Evolutionary conservation across 306 rosid genomes (phyloP).

Genomic region (Inga laurina): DNA sequence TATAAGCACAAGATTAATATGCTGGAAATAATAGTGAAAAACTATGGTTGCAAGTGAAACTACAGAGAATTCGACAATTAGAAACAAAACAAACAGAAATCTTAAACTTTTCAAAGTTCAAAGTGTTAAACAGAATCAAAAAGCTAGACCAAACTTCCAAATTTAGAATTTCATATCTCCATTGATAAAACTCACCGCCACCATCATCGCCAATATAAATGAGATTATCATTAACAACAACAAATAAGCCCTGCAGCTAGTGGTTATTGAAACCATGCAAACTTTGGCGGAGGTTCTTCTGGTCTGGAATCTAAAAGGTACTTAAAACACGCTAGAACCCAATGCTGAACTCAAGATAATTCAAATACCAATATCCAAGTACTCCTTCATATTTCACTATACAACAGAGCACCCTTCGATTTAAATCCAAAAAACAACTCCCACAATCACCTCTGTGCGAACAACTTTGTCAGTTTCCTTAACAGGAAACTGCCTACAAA

Average conservation of each 20-base stretch:
- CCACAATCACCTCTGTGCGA: conserved; percentile 68
- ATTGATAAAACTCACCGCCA: background rate
- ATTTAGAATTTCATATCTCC: background rate
- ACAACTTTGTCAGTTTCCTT: conserved; percentile 71
- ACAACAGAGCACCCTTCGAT: conserved; percentile 5
- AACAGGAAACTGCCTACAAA: conserved; percentile 87
- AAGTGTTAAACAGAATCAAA: background rate
- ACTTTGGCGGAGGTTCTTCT: background rate
- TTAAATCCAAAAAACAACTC: conserved; percentile 22
- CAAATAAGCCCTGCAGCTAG: conserved; percentile 6
- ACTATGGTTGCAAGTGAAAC: background rate
- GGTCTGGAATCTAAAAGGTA: background rate
- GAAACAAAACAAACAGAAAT: background rate
- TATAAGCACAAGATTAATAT: background rate
- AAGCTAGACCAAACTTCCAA: conserved; percentile 10
- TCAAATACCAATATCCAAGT: conserved; percentile 3
- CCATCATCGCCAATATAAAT: background rate
- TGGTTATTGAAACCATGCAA: background rate
- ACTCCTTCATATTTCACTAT: background rate
- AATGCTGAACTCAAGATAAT: conserved; percentile 16
- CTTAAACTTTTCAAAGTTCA: background rate
- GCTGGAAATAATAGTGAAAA: background rate
- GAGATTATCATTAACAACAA: background rate
- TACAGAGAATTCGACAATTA: background rate
- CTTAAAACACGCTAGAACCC: conserved; percentile 13